A percentile compares a stretch with the other conserved stretches of the same genome.
phyloP scores from a whole-genome alignment of 2,329 filamentous ascomycete genomes.

The Cordyceps cateniannulata region DNA sequence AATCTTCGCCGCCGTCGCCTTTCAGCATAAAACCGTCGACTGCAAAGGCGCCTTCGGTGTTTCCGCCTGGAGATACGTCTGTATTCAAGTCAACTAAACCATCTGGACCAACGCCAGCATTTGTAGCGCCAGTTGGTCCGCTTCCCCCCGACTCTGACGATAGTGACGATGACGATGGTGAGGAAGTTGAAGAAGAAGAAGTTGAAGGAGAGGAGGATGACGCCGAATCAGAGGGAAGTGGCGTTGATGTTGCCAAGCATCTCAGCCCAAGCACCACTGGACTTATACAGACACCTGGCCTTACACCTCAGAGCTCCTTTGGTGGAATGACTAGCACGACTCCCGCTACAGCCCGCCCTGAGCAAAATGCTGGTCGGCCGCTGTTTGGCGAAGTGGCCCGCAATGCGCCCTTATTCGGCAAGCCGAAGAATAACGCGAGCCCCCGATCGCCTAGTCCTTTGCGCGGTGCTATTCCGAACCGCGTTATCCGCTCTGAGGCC shows the following conservation, averaged over 20 bases:
- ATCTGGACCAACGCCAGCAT: neutral
- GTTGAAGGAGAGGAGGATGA: conserved; percentile 43
- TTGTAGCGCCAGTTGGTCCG: conserved; percentile 22
- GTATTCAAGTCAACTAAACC: conserved; percentile 10
- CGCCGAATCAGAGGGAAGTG: conserved; percentile 50
- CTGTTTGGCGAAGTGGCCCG: conserved; percentile 51
- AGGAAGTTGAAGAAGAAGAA: conserved; percentile 32
- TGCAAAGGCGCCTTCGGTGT: neutral
- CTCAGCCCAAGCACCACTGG: conserved; percentile 46
- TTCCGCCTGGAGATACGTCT: neutral
- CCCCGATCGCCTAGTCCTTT: conserved; percentile 69
- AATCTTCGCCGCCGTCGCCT: conserved; percentile 36
- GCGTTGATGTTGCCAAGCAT: conserved; percentile 59
- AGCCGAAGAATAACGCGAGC: conserved; percentile 43
- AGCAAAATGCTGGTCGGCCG: conserved; percentile 35
- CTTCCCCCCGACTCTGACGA: conserved; percentile 23
- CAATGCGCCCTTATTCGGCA: conserved; percentile 47
- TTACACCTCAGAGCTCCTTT: conserved; percentile 55
- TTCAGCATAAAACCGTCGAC: conserved; percentile 22
- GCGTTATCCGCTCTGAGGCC: conserved; percentile 42
- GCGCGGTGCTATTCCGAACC: conserved; percentile 48
- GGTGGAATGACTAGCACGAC: conserved; percentile 38
- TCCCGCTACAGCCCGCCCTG: conserved; percentile 27
- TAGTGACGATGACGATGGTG: conserved; percentile 29
- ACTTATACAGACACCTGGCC: conserved; percentile 40